Base-by-base conservation (phyloP, 176 grass and related monocot species). In the Carex myosuroides region DNA sequence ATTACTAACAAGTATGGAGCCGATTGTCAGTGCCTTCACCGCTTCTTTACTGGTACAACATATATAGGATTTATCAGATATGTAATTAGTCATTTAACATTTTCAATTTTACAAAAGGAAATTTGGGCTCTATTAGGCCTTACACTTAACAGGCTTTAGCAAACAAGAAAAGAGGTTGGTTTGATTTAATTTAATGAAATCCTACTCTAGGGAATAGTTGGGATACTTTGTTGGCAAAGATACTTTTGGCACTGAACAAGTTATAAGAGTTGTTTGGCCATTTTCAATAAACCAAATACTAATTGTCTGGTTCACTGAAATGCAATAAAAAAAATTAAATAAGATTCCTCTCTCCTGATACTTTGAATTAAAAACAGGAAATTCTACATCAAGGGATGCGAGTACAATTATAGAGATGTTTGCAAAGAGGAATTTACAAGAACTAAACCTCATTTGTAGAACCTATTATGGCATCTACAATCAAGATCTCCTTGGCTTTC, bases 1-100 rank as follows among this genome's bases (percentile, higher is more conserved):
- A 9, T 48, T 20, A 18, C 66, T 18, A 82, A 58, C 83, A 53
- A 80, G 74, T 82, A 89, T 73, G 87, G 76, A 85, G 76, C 77
- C 3, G 77, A 89, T 13, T 89, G 77, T 60, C 39, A 81, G 20
- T 72, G 42, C 12, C 83, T 89, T 42, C 84, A 82, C 57, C 66
- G 54, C 14, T 85, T 81, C 18, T 85, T 89, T 41, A 14, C 29
- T 75, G 87, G 87, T 89, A 74, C 13, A 13, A 82, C 4, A 4
- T 4, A 37, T 62, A 63, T 60, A 62, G 13, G 13, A 12, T 85
- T 80, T 18, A 70, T 58, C 26, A 68, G 8, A 67, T 69, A 24
- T 64, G 60, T 59, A 37, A n/a, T 60, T 10, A 46, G 33, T 42
- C 5, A 50, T 50, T 50, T 55, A 37, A 50, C 46, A 50, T 50